These are phyloP conservation scores for Stellera chamaejasme DNA, from an alignment of 345 rosid species.

Conservation along the genomic window DNA sequence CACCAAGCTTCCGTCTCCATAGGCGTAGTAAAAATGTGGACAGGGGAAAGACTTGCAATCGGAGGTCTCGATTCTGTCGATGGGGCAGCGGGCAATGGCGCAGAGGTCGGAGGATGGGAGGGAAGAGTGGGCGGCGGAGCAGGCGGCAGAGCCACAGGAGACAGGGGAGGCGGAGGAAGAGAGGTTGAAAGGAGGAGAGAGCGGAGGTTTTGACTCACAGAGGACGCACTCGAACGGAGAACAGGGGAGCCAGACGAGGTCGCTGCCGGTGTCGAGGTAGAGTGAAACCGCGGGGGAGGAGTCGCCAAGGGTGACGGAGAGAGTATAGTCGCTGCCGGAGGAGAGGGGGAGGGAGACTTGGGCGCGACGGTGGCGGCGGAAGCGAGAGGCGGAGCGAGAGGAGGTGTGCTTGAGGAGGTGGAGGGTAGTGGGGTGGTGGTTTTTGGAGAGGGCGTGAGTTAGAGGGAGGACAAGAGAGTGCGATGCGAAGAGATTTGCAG, in stretches of 20 bases:
- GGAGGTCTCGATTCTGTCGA: conserved; percentile 64
- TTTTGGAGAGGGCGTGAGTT: conserved; percentile 55
- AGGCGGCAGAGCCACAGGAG: conserved; percentile 55
- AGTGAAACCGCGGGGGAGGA: conserved; percentile 53
- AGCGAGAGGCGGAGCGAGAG: conserved; percentile 65
- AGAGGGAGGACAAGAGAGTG: conserved; percentile 39
- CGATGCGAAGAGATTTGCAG: conserved; percentile 17
- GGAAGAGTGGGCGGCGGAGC: conserved; percentile 80
- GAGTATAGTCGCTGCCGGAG: conserved; percentile 83
- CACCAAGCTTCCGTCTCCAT: conserved; percentile 84
- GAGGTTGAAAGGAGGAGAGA: conserved; percentile 25
- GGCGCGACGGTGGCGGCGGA: conserved; percentile 38
- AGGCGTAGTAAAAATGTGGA: conserved; percentile 84
- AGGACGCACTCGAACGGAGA: conserved; percentile 82
- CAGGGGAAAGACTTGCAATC: conserved; percentile 65
- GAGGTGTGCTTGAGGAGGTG: conserved; percentile 76
- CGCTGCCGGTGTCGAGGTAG: conserved; percentile 92
- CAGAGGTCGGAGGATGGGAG: conserved; percentile 67
- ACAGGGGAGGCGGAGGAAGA: conserved; percentile 46
- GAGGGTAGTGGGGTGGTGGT: conserved; percentile 50
- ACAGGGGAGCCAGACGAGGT: conserved; percentile 97
- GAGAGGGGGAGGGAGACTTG: conserved; percentile 84
- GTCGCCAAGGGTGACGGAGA: conserved; percentile 48
- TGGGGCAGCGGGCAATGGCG: conserved; percentile 72
- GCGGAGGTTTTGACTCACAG: conserved; percentile 58